Percentiles rank a stretch among this genome's conserved stretches.
Evolutionary conservation across 768 basidiomycete genomes (phyloP).

Genomic region (Amanita inopinata): DNA sequence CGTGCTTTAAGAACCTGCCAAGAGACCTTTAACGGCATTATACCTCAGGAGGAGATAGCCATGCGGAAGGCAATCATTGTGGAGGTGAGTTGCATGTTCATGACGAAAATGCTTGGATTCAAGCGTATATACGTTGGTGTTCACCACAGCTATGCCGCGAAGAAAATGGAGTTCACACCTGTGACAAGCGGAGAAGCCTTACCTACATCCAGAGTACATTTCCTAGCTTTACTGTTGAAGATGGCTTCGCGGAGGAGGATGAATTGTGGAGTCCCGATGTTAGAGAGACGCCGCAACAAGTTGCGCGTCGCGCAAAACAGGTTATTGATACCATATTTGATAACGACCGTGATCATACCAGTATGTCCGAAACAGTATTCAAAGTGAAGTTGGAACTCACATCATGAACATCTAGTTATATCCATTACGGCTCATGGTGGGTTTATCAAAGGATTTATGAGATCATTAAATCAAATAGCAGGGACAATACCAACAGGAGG

Average conservation of each 20-base stretch:
- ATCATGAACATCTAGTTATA: conserved; percentile 33
- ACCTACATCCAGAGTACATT: conserved; percentile 39
- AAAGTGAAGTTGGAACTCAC: background rate
- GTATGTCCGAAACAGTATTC: conserved; percentile 26
- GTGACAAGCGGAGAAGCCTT: conserved; percentile 48
- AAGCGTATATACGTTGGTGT: background rate
- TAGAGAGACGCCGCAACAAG: conserved; percentile 41
- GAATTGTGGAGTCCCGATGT: conserved; percentile 43
- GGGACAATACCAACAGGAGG: conserved; percentile 58
- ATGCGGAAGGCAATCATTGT: conserved; percentile 32
- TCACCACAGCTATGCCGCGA: conserved; percentile 52
- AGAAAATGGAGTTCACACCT: conserved; percentile 57
- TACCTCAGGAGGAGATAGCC: conserved; percentile 17
- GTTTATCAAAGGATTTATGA: conserved; percentile 47
- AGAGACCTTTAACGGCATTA: conserved; percentile 37
- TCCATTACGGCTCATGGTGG: conserved; percentile 61
- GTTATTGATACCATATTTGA: conserved; percentile 51
- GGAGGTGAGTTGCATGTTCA: conserved; percentile 34
- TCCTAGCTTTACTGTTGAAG: conserved; percentile 45
- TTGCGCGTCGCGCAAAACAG: conserved; percentile 34
- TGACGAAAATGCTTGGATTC: background rate
- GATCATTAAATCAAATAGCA: conserved; percentile 30
- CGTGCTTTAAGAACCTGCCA: conserved; percentile 50
- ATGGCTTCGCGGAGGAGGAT: conserved; percentile 53
- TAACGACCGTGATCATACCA: conserved; percentile 28